Percentiles rank a stretch among this genome's conserved stretches.
Conservation (phyloP, 805 yeast genomes). For the Candida tibetensis region DNA sequence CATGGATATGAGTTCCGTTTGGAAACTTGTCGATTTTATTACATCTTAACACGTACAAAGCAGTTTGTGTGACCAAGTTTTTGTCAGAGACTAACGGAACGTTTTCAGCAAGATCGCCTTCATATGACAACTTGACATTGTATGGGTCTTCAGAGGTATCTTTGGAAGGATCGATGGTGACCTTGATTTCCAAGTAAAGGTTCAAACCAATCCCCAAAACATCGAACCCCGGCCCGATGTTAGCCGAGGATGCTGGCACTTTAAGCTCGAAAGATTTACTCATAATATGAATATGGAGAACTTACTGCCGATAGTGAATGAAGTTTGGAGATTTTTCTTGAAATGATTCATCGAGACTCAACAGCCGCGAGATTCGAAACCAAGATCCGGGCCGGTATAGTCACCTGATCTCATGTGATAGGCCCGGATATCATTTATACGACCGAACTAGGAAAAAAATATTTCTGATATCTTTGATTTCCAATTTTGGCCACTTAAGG, state of each 20-base stretch:
- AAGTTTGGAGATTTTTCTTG: too few relatives aligned
- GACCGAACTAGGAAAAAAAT: too few relatives aligned
- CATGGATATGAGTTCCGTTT: conserved; percentile 73
- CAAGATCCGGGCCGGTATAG: too few relatives aligned
- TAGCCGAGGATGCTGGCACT: conserved; percentile 97
- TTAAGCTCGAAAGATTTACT: conserved; percentile 47
- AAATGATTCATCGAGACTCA: too few relatives aligned
- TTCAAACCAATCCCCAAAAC: conserved; percentile 90
- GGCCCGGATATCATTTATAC: too few relatives aligned
- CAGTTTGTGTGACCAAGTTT: conserved; percentile 89
- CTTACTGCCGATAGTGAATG: too few relatives aligned
- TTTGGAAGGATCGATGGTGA: conserved; percentile 53
- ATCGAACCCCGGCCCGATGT: conserved; percentile 98
- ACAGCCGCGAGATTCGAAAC: too few relatives aligned
- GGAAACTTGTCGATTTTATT: conserved; percentile 78
- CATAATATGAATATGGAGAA: too few relatives aligned
- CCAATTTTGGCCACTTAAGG: too few relatives aligned
- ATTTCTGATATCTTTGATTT: too few relatives aligned
- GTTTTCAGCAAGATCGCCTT: conserved; percentile 74
- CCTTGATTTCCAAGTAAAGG: conserved; percentile 67
- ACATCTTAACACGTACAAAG: conserved; percentile 85
- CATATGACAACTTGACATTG: conserved; percentile 68
- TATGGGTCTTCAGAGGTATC: conserved; percentile 57
- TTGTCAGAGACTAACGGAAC: conserved; percentile 78
- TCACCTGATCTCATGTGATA: too few relatives aligned